phyloP scores from a whole-genome alignment of 2,329 filamentous ascomycete genomes.

The Lizonia empirigonia region DNA sequence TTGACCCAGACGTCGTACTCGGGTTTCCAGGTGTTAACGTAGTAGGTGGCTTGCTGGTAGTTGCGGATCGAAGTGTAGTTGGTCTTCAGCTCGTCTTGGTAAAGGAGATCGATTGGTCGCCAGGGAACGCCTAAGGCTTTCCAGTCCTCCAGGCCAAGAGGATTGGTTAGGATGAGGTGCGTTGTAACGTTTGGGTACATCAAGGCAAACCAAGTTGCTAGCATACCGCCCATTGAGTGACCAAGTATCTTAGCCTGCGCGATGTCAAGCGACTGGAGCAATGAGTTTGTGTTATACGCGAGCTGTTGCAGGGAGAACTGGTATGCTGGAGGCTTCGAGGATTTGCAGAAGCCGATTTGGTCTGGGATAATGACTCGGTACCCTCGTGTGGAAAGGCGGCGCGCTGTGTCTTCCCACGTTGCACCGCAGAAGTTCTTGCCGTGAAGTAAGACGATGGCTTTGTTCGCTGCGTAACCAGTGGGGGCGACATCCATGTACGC shows the following conservation, averaged over 20 bases:
- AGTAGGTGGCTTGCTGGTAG: slow-evolving; percentile 39
- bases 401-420: slow-evolving; percentile 59
- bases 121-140: slow-evolving; percentile 40
- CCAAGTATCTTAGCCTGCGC: slow-evolving; percentile 57
- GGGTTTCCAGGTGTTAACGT: slow-evolving; percentile 51
- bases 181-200: slow-evolving; percentile 55
- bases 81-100: slow-evolving; percentile 25
- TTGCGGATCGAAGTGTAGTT: slow-evolving; percentile 34
- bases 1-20: slow-evolving; percentile 61
- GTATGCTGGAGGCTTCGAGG: slow-evolving; percentile 57
- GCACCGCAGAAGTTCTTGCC: slow-evolving; percentile 63
- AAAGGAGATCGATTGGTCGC: slow-evolving; percentile 26
- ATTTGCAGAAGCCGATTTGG: slow-evolving; percentile 65
- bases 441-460: slow-evolving; percentile 57
- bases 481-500: slow-evolving; percentile 61
- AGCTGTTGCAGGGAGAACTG: slow-evolving; percentile 61
- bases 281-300: slow-evolving; percentile 57
- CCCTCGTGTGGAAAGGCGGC: slow-evolving; percentile 50
- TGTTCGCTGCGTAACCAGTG: slow-evolving; percentile 44
- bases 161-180: slow-evolving; percentile 57
- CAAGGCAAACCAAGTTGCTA: slow-evolving; percentile 58
- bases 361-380: slow-evolving; percentile 62
- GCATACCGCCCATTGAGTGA: slow-evolving; percentile 63
- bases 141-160: slow-evolving; percentile 63
- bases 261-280: slow-evolving; percentile 54